Percentiles rank a stretch among this genome's conserved stretches.
Evolutionary conservation across 345 rosid genomes (phyloP).

Genomic region (Salix purpurea): DNA sequence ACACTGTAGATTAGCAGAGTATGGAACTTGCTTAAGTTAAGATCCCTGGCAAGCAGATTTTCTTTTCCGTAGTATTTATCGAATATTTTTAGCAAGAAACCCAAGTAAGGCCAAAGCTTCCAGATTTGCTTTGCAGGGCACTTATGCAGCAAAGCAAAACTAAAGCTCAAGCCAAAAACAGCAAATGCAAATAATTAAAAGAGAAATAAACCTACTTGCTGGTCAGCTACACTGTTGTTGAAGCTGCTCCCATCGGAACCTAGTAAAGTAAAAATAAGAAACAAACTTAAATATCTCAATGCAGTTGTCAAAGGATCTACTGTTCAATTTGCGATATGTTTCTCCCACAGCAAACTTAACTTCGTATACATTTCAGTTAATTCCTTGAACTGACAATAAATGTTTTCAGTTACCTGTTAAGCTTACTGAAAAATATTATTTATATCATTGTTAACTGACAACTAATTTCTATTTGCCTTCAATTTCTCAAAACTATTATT

Average conservation of each 20-base stretch:
- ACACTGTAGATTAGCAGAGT: neutral
- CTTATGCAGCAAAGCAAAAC: neutral
- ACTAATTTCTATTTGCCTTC: neutral
- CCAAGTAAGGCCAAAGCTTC: neutral
- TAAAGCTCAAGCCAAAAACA: neutral
- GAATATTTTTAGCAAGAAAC: neutral
- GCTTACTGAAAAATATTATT: neutral
- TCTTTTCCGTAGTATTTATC: neutral
- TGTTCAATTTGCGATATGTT: neutral
- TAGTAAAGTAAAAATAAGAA: slow-evolving; percentile 22
- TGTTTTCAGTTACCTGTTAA: neutral
- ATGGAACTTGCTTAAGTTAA: neutral
- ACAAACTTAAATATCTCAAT: slow-evolving; percentile 4
- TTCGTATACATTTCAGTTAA: neutral
- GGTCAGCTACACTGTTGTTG: slow-evolving; percentile 89
- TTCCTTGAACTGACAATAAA: neutral
- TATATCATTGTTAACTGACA: neutral
- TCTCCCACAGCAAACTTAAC: neutral
- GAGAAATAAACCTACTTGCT: slow-evolving; percentile 58
- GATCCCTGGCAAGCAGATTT: neutral
- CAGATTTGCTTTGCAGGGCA: neutral
- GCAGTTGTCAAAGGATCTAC: neutral
- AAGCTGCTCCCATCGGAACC: slow-evolving; percentile 83
- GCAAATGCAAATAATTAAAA: neutral
- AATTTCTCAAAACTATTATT: neutral